Conservation (phyloP, 768 basidiomycete genomes). For the Phanerochaete sordida region DNA sequence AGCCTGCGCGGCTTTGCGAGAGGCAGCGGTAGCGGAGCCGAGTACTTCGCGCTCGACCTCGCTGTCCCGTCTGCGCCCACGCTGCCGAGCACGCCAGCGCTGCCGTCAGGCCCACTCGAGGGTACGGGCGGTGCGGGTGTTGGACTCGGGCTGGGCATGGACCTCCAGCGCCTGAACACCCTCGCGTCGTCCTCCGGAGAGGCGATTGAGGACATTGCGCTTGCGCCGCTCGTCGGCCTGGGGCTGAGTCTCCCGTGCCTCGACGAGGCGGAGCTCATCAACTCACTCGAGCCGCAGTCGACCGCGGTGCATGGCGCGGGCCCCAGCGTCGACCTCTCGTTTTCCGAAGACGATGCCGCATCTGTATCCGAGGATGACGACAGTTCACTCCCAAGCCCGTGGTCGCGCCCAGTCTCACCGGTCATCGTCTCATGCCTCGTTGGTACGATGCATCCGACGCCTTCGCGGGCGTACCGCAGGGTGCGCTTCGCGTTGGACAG, state of each 20-base stretch:
- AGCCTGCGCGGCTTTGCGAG: not conserved
- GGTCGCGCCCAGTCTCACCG: not conserved
- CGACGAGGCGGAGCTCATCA: not conserved
- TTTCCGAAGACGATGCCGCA: not conserved
- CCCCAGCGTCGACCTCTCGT: not conserved
- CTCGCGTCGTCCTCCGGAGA: not conserved
- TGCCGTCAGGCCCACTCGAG: not conserved
- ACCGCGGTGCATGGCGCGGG: not conserved
- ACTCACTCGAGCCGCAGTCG: not conserved
- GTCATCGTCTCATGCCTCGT: not conserved
- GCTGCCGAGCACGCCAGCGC: not conserved
- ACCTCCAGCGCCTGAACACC: not conserved
- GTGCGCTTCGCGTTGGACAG: slow-evolving; percentile 27
- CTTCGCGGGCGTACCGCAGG: not conserved
- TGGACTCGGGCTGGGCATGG: not conserved
- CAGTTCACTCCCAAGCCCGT: not conserved
- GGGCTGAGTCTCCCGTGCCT: not conserved
- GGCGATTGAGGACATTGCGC: not conserved
- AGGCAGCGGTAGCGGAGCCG: not conserved
- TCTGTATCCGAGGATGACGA: not conserved
- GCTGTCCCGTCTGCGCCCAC: not conserved
- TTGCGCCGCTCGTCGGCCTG: not conserved
- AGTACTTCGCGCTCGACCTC: not conserved
- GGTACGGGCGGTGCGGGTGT: not conserved
- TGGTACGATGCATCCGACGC: not conserved